Evolutionary conservation across 768 basidiomycete genomes (phyloP).

Genomic region (Suillus occidentalis): DNA sequence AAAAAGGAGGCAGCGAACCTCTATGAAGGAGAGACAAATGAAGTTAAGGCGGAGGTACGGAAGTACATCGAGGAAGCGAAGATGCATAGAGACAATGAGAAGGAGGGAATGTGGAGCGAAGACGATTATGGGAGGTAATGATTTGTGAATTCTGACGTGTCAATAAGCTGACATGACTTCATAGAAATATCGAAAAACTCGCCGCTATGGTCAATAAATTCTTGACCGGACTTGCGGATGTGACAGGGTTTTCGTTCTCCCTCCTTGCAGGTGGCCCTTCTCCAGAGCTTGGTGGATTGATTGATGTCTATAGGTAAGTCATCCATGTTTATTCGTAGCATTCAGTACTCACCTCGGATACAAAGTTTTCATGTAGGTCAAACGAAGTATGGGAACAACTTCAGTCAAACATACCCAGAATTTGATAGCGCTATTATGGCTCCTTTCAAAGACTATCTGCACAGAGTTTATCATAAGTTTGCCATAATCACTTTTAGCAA

Average conservation of each 20-base stretch:
- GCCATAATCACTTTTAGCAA: background rate
- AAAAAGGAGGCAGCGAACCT: background rate
- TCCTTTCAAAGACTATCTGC: background rate
- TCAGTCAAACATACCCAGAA: background rate
- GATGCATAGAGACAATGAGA: background rate
- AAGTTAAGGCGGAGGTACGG: conserved; percentile 1
- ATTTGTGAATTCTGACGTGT: background rate
- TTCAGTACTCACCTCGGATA: background rate
- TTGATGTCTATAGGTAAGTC: conserved; percentile 1
- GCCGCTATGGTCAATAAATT: background rate
- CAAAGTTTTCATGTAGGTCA: background rate
- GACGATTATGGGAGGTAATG: conserved; percentile 1
- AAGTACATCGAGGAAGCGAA: background rate
- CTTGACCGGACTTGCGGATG: background rate
- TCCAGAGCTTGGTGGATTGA: background rate
- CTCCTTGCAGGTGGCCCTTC: background rate
- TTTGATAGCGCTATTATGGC: background rate
- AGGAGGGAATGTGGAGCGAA: background rate
- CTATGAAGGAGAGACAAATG: background rate
- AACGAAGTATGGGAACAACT: background rate
- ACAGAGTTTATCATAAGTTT: background rate
- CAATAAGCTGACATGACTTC: background rate
- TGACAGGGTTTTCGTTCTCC: background rate
- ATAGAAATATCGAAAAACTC: background rate
- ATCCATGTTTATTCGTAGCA: background rate